phyloP scores from a whole-genome alignment of 345 rosid genomes.

The Sonneratia caseolaris region DNA sequence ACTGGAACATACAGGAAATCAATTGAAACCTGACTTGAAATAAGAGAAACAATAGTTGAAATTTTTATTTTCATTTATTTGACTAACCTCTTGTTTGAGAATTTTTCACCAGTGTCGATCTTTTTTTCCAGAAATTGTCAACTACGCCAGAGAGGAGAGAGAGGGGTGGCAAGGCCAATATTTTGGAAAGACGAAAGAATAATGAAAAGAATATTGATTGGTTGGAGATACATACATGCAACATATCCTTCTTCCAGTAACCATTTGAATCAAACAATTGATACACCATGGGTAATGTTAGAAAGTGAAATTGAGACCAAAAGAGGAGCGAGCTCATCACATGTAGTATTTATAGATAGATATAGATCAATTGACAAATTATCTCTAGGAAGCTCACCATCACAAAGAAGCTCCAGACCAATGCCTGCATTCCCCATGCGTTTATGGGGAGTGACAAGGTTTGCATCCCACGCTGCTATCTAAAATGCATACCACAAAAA shows the following conservation, averaged over 20 bases:
- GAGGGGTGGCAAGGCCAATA: neutral
- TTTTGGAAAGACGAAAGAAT: neutral
- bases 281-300: neutral
- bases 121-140: neutral
- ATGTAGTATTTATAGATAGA: neutral
- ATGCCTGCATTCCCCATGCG: constrained; percentile 85
- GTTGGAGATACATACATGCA: neutral
- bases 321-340: neutral
- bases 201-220: neutral
- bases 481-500: constrained; percentile 18
- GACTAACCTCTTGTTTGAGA: neutral
- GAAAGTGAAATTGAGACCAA: neutral
- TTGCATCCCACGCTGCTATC: constrained; percentile 99
- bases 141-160: neutral
- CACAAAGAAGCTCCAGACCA: constrained; percentile 48
- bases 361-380: neutral
- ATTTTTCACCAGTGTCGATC: neutral
- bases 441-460: constrained; percentile 86
- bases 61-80: neutral
- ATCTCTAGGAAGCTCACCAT: constrained; percentile 42
- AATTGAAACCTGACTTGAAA: neutral
- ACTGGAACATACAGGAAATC: no score
- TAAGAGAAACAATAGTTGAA: neutral
- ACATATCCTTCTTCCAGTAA: neutral
- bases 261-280: neutral